phyloP scores from a whole-genome alignment of 225 moss, liverwort and hornwort genomes.

The Rhytidiadelphus loreus region DNA sequence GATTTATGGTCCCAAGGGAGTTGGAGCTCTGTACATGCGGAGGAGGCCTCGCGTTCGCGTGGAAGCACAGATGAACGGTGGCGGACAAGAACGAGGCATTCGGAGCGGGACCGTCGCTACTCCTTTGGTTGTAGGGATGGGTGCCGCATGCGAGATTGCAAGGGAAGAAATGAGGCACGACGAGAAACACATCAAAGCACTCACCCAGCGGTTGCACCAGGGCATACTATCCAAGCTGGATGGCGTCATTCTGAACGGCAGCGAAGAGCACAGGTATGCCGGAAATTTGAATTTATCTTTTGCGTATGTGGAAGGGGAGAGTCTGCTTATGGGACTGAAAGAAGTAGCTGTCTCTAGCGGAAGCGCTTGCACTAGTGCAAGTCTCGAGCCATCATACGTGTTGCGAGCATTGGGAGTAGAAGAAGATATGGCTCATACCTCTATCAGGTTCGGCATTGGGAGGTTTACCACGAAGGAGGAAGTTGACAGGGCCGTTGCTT shows the following conservation, averaged over 20 bases:
- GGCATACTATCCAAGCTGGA: conserved; percentile 61
- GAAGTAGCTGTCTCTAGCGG: conserved; percentile 98
- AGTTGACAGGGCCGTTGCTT: conserved; percentile 59
- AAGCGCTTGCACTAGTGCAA: conserved; percentile 94
- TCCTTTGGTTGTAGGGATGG: conserved; percentile 79
- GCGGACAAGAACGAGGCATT: conserved; percentile 92
- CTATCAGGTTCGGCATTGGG: conserved; percentile 90
- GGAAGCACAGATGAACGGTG: conserved; percentile 92
- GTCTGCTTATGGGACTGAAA: conserved; percentile 91
- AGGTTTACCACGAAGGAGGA: conserved; percentile 88
- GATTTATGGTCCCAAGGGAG: conserved; percentile 82
- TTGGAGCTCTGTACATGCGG: conserved; percentile 82
- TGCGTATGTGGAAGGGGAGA: conserved; percentile 93
- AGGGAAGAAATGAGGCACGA: conserved; percentile 75
- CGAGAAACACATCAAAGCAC: conserved; percentile 41
- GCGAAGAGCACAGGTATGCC: conserved; percentile 70
- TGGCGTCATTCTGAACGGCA: conserved; percentile 79
- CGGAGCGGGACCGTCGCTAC: conserved; percentile 85
- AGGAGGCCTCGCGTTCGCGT: conserved; percentile 89
- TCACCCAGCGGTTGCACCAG: conserved; percentile 47
- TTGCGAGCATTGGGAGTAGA: conserved; percentile 91
- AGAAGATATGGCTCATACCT: conserved; percentile 99
- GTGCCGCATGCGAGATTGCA: conserved; percentile 81
- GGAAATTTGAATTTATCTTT: conserved; percentile 91
- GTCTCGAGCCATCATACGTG: conserved; percentile 95